Base-by-base conservation (phyloP, 2,329 filamentous ascomycete genomes). In the Venturia asperata region DNA sequence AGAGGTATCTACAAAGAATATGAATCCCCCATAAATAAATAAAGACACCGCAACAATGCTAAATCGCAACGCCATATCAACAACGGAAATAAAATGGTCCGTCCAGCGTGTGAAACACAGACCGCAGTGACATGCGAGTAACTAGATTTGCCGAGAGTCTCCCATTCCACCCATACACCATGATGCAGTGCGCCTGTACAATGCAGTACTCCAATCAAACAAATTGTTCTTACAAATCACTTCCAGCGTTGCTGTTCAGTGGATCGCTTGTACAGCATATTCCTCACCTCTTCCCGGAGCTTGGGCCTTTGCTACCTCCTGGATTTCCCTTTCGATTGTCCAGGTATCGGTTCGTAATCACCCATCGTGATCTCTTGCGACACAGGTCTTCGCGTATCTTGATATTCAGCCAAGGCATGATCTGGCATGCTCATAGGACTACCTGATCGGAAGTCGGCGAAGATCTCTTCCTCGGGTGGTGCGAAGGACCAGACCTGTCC, bases 401-500 rank as follows among this genome's bases (percentile, higher is more conserved):
- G 65, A 47, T 69, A 70, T 11, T 67, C 68, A 27, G 52, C 52
- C 15, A 62, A 70, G 11, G 72, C 68, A 61, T 74, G 72, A 56
- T 79, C 77, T 9, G 75, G 75, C 71, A 79, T 73, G 68, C 77
- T 79, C 19, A 75, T 70, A n/a, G 77, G 78, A 65, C 75, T 78
- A 34, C 70, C 70, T 3, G 77, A 76, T 41, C 77, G 72, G 61
- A 71, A 72, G 19, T 72, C 71, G 27, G 75, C 74, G 30, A 69
- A 65, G 19, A 74, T 71, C 24, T 76, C 76, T 11, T 91, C 89
- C 66, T 91, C 88, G 0, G 91, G 91, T 17, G 93, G 92, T 4
- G 93, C 92, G 74, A 97, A 97, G 11, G 90, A 93, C 91, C 92
- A 97, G 3, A 97, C 91, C 91, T 96, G 49, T 58, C 55, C 63